phyloP scores from a whole-genome alignment of 768 basidiomycete genomes.

The Suillus lakei region DNA sequence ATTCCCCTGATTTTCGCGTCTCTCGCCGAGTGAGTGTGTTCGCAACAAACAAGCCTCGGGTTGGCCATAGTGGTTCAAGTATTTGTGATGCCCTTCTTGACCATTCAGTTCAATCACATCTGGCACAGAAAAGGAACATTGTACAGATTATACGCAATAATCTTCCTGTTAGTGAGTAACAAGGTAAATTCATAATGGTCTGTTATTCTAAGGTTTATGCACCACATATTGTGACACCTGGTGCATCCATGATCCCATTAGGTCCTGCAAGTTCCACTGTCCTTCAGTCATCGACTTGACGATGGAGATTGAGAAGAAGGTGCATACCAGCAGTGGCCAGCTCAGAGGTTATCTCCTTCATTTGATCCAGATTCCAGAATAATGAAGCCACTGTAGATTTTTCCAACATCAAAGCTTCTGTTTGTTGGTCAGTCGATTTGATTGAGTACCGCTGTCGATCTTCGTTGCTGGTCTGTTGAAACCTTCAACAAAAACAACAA shows the following conservation, averaged over 20 bases:
- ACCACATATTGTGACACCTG: neutral
- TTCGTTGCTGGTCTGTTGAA: no score
- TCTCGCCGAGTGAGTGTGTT: neutral
- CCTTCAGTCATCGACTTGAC: neutral
- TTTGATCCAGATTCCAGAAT: neutral
- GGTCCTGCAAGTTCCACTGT: neutral
- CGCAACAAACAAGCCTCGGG: neutral
- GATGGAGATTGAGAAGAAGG: neutral
- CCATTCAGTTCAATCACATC: fast-evolving
- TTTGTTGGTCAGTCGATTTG: neutral
- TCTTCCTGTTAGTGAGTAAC: neutral
- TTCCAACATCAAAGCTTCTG: neutral
- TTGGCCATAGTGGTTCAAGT: neutral
- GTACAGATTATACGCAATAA: neutral
- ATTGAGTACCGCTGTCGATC: no score
- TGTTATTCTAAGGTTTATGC: neutral
- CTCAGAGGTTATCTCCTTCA: neutral
- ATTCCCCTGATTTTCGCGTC: neutral
- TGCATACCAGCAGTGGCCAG: neutral
- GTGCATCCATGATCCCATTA: neutral
- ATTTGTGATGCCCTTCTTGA: neutral
- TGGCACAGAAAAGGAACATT: neutral
- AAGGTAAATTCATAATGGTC: neutral
- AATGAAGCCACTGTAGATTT: neutral
- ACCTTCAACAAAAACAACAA: no score